phyloP scores from a whole-genome alignment of 2,329 filamentous ascomycete species.

The Verticillium longisporum region DNA sequence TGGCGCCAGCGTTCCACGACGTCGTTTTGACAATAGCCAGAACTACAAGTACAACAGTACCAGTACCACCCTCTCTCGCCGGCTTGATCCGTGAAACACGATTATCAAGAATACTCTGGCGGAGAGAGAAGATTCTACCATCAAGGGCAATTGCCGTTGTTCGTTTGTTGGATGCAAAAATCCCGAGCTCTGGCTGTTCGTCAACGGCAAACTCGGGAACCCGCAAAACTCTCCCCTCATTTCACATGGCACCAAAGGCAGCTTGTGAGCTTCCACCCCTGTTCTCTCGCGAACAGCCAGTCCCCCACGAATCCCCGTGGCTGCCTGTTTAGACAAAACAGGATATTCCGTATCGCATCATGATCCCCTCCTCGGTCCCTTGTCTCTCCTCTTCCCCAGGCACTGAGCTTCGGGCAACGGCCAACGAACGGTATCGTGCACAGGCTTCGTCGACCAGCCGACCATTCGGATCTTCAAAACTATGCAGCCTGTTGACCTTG shows the following conservation, averaged over 20 bases:
- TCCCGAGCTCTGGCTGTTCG: too few species aligned
- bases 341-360: neutral
- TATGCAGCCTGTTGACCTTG: neutral
- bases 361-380: neutral
- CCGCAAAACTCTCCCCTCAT: neutral
- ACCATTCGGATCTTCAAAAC: conserved; percentile 9
- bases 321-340: neutral
- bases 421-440: neutral
- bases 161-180: too few species aligned
- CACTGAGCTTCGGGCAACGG: neutral
- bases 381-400: neutral
- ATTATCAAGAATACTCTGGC: too few species aligned
- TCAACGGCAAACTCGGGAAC: neutral
- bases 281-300: neutral
- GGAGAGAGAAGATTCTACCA: too few species aligned
- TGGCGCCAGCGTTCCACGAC: neutral
- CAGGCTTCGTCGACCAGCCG: neutral
- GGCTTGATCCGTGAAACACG: too few species aligned
- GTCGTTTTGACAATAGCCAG: neutral
- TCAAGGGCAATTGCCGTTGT: too few species aligned
- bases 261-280: neutral
- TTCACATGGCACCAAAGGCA: neutral
- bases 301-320: neutral
- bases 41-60: neutral
- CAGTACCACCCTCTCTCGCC: neutral